A percentile compares a stretch with the other conserved stretches of the same genome.
These are phyloP conservation scores for Thraustochytrium striatum DNA, from an alignment of 352 stramenopile species.

Conservation along the genomic window DNA sequence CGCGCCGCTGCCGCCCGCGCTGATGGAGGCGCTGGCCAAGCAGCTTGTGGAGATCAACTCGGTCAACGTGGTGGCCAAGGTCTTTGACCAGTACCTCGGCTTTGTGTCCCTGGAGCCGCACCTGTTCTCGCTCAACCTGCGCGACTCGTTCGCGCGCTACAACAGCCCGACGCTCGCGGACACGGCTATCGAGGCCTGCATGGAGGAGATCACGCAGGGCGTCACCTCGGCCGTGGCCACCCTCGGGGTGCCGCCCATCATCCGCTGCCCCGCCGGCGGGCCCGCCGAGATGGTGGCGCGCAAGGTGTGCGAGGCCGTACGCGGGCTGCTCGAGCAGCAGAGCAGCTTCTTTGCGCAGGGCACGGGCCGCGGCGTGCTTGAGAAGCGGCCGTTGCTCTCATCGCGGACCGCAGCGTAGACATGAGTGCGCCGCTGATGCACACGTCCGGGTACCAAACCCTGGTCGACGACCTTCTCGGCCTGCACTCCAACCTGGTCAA, in stretches of 20 bases:
- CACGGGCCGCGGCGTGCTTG: conserved; percentile 13
- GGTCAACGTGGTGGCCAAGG: conserved; percentile 74
- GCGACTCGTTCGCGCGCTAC: conserved; percentile 84
- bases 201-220: conserved; percentile 62
- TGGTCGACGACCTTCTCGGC: conserved; percentile 92
- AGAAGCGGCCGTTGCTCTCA: conserved; percentile 82
- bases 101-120: conserved; percentile 91
- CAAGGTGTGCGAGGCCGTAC: conserved; percentile 1
- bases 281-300: conserved; percentile 88
- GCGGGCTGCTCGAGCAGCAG: conserved; percentile 70
- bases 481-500: conserved; percentile 91
- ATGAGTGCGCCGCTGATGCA: conserved; percentile 90
- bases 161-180: conserved; percentile 79
- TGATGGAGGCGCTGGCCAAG: conserved; percentile 77
- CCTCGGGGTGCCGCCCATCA: conserved; percentile 84
- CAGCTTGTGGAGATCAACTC: conserved; percentile 63
- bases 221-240: conserved; percentile 90
- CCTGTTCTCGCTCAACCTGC: conserved; percentile 88
- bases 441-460: conserved; percentile 80
- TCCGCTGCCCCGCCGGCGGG: conserved; percentile 86
- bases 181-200: conserved; percentile 67
- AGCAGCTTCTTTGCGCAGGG: conserved; percentile 59
- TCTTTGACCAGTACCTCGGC: conserved; percentile 95
- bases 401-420: conserved; percentile 95
- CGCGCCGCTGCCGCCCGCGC: conserved; percentile 74